Evolutionary conservation across 1,139 yeast species (phyloP).

Genomic region (Pichia norvegensis): DNA sequence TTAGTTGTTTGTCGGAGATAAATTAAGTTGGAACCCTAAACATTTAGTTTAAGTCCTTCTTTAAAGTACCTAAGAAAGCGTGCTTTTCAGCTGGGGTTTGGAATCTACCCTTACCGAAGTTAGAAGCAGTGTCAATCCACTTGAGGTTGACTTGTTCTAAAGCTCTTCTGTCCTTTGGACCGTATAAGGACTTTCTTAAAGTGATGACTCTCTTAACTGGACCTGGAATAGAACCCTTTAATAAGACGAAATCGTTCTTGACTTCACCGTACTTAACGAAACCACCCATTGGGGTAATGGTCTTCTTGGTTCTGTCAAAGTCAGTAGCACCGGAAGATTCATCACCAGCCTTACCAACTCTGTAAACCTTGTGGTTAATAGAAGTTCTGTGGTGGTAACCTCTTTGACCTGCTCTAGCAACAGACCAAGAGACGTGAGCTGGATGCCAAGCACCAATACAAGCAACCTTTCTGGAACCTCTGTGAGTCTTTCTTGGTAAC

Average conservation of each 20-base stretch:
- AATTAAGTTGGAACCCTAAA: neutral
- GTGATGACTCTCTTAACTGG: conserved; percentile 98
- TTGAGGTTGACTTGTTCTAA: conserved; percentile 92
- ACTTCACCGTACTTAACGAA: conserved; percentile 98
- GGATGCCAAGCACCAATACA: conserved; percentile 99
- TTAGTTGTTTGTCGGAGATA: neutral
- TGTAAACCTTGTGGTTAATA: conserved; percentile 99
- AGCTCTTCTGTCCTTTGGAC: conserved; percentile 97
- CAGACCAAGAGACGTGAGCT: conserved; percentile 98
- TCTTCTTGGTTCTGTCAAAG: conserved; percentile 99
- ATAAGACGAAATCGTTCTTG: conserved; percentile 93
- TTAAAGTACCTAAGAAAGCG: conserved; percentile 99
- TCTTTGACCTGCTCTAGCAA: conserved; percentile 99
- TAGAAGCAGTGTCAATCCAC: conserved; percentile 99
- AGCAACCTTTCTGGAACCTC: conserved; percentile 99
- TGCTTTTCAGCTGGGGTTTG: conserved; percentile 99
- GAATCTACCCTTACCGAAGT: conserved; percentile 99
- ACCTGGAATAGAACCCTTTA: conserved; percentile 99
- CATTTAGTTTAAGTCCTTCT: conserved; percentile 59
- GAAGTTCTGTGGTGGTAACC: conserved; percentile 99
- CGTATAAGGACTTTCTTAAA: conserved; percentile 96
- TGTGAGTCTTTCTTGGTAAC: conserved; percentile 99
- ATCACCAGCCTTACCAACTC: conserved; percentile 95
- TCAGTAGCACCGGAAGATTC: conserved; percentile 93
- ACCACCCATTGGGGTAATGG: conserved; percentile 99